phyloP scores from a whole-genome alignment of 2,329 filamentous ascomycete species.

The Calonectria fujianensis region DNA sequence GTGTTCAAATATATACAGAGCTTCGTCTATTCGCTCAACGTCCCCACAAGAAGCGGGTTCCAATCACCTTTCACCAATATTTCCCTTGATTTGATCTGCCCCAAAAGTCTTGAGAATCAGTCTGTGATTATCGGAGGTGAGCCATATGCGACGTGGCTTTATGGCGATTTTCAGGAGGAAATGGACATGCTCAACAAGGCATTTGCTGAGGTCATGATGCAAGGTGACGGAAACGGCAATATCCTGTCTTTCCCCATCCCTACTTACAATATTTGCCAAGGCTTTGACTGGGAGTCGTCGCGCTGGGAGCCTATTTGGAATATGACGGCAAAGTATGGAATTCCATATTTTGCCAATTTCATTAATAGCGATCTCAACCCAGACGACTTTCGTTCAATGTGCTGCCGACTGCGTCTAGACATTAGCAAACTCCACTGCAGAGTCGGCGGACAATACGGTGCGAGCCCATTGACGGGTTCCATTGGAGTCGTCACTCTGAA shows the following conservation, averaged over 20 bases:
- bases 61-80: conserved; percentile 53
- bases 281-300: conserved; percentile 51
- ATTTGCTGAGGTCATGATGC: conserved; percentile 53
- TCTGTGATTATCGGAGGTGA: conserved; percentile 49
- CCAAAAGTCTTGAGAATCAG: conserved; percentile 43
- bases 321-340: conserved; percentile 53
- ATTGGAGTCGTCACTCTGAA: conserved; percentile 51
- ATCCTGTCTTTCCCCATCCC: conserved; percentile 53
- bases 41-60: conserved; percentile 52
- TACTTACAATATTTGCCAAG: conserved; percentile 50
- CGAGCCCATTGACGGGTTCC: conserved; percentile 49
- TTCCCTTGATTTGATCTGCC: conserved; percentile 49
- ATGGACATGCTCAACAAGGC: conserved; percentile 54
- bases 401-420: conserved; percentile 49
- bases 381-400: conserved; percentile 53
- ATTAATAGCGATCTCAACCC: conserved; percentile 52
- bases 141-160: conserved; percentile 43
- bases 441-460: conserved; percentile 50
- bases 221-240: conserved; percentile 51
- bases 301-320: conserved; percentile 52
- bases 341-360: conserved; percentile 53
- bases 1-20: conserved; percentile 53
- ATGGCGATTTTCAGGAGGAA: conserved; percentile 51
- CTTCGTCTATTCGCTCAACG: conserved; percentile 54
- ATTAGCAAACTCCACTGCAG: conserved; percentile 52